Evolutionary conservation across 176 grass and related monocot species (phyloP), one percentile per base, ranked within the genome.

Genomic region (Chloris gayana): DNA sequence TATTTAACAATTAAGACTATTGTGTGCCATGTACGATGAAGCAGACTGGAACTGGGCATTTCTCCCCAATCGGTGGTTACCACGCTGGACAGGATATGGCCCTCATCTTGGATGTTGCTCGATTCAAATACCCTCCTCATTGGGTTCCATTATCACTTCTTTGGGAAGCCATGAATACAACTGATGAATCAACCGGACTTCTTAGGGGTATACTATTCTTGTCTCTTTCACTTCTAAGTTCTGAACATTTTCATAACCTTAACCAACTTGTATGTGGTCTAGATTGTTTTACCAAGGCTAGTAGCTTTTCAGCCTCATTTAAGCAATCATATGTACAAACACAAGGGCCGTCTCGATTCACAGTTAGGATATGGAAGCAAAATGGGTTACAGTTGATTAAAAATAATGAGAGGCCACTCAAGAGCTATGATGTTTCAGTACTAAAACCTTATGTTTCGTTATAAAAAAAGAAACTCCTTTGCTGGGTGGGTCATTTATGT

Each of bases 41-140:
- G 76, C 87, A 94, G 95, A 94, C 95, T 54, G 95, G 95, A 21
- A 91, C 80, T 10, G 95, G 95, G 44, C 95, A 98, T 89, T 98
- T 98, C 87, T 94, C 95, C 17, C 95, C 95, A 31, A 93, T 98
- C 18, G 95, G 95, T 35, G 95, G 95, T 17, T 98, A 94, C 58
- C 89, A 98, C 21, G 85, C 84, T 26, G 89, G 75, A 7, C 72
- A 82, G 31, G 95, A 98, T 79, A 95, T 93, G 95, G 95, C 50
- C 34, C 90, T 98, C 29, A 91, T 98, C 83, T 77, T 98, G 53
- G 95, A 98, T 81, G 92, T 95, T 4, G 95, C 95, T 2, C 86
- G 95, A 31, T 98, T 98, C 77, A 98, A 98, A 56, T 98, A 98
- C 74, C 92, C 92, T 64, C 90, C 95, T 6, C 95, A 98, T 59